Evolutionary conservation across 106 monocot genomes (phyloP).

Genomic region (Dioscorea zingiberensis): DNA sequence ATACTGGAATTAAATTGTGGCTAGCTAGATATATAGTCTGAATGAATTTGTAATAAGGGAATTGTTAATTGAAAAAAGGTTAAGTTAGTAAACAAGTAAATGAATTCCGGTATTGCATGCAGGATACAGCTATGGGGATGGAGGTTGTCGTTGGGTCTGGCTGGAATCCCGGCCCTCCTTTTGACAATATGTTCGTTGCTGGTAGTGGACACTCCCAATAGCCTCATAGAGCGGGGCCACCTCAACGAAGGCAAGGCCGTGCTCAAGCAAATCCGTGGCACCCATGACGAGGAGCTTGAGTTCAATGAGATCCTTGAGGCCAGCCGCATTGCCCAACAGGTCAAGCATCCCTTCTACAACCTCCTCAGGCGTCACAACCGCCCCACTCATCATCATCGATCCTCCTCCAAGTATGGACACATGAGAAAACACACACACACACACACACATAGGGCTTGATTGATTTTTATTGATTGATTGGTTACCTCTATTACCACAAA

Average conservation of each 20-base stretch:
- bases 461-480: too few relatives aligned
- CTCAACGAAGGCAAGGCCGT: slow-evolving; percentile 59
- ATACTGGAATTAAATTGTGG: too few relatives aligned
- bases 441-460: too few relatives aligned
- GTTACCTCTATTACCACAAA: too few relatives aligned
- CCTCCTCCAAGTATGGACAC: slow-evolving; percentile 51
- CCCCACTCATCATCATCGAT: slow-evolving; percentile 66
- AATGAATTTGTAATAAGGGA: too few relatives aligned
- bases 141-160: slow-evolving; percentile 35
- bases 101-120: too few relatives aligned
- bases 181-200: slow-evolving; percentile 27
- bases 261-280: slow-evolving; percentile 52
- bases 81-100: too few relatives aligned
- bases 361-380: slow-evolving; percentile 67
- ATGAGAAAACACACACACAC: too few relatives aligned
- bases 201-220: slow-evolving; percentile 59
- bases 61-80: too few relatives aligned
- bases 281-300: slow-evolving; percentile 55
- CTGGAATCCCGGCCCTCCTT: too few relatives aligned
- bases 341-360: slow-evolving; percentile 86
- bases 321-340: slow-evolving; percentile 50
- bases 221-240: slow-evolving; percentile 64
- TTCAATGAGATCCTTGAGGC: slow-evolving; percentile 72
- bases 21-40: not conserved
- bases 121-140: slow-evolving; percentile 51